These are phyloP conservation scores for Anthracocystis panici-leucophaei DNA, from an alignment of 1,284 basidiomycete species.

Conservation along the genomic window DNA sequence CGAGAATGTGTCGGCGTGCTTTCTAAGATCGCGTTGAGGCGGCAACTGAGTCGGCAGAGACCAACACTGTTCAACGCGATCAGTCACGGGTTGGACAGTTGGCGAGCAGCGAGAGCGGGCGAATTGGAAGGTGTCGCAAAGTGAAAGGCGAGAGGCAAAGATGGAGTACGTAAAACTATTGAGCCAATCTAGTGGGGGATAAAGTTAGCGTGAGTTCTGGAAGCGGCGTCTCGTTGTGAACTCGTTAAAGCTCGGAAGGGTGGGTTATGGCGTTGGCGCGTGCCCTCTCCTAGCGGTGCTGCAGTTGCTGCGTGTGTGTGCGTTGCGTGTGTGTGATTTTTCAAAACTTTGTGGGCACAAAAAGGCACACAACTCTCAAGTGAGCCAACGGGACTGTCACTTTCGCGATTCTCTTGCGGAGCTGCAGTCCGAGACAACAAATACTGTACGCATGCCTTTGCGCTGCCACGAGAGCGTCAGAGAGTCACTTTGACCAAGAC, in stretches of 20 bases:
- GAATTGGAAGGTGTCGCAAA: neutral
- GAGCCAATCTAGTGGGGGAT: neutral
- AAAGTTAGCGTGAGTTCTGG: neutral
- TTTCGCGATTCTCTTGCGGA: neutral
- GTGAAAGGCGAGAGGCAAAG: no score
- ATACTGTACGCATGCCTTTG: neutral
- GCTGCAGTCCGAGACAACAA: constrained; percentile 1
- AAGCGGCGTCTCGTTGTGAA: neutral
- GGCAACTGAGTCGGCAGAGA: neutral
- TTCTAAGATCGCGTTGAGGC: neutral
- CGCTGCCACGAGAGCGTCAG: no score
- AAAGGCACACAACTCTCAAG: neutral
- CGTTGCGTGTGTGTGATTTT: neutral
- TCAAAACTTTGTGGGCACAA: neutral
- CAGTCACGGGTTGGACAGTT: neutral
- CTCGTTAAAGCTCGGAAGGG: neutral
- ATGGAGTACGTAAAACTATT: neutral
- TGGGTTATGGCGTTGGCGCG: constrained; percentile 3
- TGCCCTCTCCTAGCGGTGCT: neutral
- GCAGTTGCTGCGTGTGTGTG: constrained; percentile 1
- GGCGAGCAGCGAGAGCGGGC: neutral
- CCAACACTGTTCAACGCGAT: neutral
- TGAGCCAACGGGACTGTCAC: neutral
- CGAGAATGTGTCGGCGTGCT: constrained; percentile 3
- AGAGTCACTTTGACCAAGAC: no score